Evolutionary conservation across 2,329 filamentous ascomycete species (phyloP), one percentile per base, ranked within the genome.

Genomic region (Trichoderma atroviride): DNA sequence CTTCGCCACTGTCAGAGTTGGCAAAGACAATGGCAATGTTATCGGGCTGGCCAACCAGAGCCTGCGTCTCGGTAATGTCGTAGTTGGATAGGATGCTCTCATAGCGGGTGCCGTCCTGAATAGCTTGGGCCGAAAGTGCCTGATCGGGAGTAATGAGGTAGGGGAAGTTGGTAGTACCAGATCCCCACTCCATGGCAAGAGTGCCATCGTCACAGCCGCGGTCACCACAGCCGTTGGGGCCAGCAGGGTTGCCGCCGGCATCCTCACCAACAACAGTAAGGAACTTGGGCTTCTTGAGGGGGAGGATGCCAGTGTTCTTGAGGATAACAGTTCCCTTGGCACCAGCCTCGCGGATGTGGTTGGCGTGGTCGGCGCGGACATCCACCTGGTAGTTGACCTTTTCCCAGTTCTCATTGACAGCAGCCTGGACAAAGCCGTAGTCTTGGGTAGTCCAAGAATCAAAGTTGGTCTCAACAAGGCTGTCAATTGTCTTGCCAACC

Each of bases 1-100:
- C 94, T 81, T 98, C 96, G 65, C 95, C 95, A 4, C 91, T 88
- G 77, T 94, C 86, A 16, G 94, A 90, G 74, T 97, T 97, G 76
- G 92, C 94, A 75, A 98, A 98, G 13, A 97, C 94, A 53, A 99
- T 86, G 72, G 94, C 84, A 0, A 90, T 89, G 16, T 88, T 89
- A 69, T 89, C 83, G n/a, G 87, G 84, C 74, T 91, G 86, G 10
- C 82, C 81, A 14, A 91, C 81, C 1, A 96, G 79, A 0, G 78
- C 82, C 73, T 88, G 80, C 58, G 89, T 89, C 76, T 92, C 77
- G 81, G 83, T 77, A 84, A 90, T 75, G 79, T 88, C 81, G 74
- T 88, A 86, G 81, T 90, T 90, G 79, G 89, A 84, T 11, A 91
- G 83, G 71, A 93, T 84, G 75, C 90, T 89, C 79, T 92, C 90